Base-by-base conservation (phyloP, 192 early-diverging fungal genomes). In the Funneliformis mosseae region DNA sequence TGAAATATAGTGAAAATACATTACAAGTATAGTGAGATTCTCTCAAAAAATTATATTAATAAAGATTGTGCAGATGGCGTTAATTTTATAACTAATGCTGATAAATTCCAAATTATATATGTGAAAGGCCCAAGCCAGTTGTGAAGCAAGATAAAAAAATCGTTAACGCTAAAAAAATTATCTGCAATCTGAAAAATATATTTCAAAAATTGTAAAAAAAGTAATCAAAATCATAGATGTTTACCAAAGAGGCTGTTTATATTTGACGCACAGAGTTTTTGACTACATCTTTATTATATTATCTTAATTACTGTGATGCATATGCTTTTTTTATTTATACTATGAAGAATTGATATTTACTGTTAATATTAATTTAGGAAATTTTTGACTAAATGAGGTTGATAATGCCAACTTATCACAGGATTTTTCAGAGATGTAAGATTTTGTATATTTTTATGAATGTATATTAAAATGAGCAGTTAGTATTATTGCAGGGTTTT, bases 391-490 rank as follows among this genome's bases (percentile, higher is more conserved):
- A 81, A 81, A 81, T 73, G 80, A 81, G 71, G 50, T 81, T 18
- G 45, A 81, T 74, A 81, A 81, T 33, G 55, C 69, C 25, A 81
- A 81, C 74, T 48, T 81, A 38, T 38, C 71, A 60, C 71, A 33
- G 41, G 21, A 74, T 6, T 81, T 81, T 81, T 81, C 71, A 9
- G 80, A 74, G 41, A 81, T 81, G 69, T 4, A 72, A 74, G 33
- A 74, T 63, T 81, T 81, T 7, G n/a, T 81, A 25, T 81, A 66
- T 62, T 81, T 74, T 42, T 81, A 81, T 42, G 80, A 81, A 81
- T 73, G 70, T 74, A 27, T 81, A 72, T 81, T 81, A 33, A 81
- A 81, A 81, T 73, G 69, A 60, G 48, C 50, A 10, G 80, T 81
- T 74, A 23, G 69, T 81, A 16, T 74, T 66, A 81, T 74, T 74